phyloP scores from a whole-genome alignment of 371 early-diverging fungal species.

The Nematocida ausubeli region DNA sequence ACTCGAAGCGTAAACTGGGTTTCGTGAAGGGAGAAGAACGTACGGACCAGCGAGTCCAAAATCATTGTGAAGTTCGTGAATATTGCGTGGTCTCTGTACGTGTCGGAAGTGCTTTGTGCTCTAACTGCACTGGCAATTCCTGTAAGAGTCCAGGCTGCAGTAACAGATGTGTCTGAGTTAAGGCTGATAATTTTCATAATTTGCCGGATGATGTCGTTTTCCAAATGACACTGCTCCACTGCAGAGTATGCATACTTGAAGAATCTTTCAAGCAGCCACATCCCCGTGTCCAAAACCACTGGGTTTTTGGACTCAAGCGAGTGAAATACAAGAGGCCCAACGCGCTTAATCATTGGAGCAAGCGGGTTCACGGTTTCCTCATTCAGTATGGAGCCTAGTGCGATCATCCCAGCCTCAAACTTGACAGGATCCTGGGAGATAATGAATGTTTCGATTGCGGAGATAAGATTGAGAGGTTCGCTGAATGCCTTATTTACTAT shows the following conservation, averaged over 20 bases:
- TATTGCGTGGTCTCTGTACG: slow-evolving; percentile 29
- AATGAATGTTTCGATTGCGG: slow-evolving; percentile 44
- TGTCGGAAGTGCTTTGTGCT: background rate
- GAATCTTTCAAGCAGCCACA: slow-evolving; percentile 62
- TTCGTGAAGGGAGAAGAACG: slow-evolving; percentile 26
- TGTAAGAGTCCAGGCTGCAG: slow-evolving; percentile 58
- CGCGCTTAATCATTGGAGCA: background rate
- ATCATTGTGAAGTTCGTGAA: slow-evolving; percentile 53
- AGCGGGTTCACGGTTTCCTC: slow-evolving; percentile 20
- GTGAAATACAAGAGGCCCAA: slow-evolving; percentile 24
- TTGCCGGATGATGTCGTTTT: slow-evolving; percentile 39
- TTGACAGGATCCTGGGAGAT: slow-evolving; percentile 9
- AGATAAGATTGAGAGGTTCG: background rate
- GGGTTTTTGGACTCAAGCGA: slow-evolving; percentile 18
- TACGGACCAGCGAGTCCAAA: slow-evolving; percentile 34
- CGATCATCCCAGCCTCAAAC: slow-evolving; percentile 61
- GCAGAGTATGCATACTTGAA: slow-evolving; percentile 60
- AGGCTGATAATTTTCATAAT: slow-evolving; percentile 30
- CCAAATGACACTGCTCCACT: slow-evolving; percentile 13
- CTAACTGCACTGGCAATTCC: slow-evolving; percentile 26
- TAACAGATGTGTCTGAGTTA: slow-evolving; percentile 29
- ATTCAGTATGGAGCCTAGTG: slow-evolving; percentile 59
- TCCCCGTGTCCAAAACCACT: slow-evolving; percentile 32
- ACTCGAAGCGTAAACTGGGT: slow-evolving; percentile 55
- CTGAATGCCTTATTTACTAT: slow-evolving; percentile 27